phyloP scores from a whole-genome alignment of 2,329 filamentous ascomycete genomes.

The Hymenoscyphus infarciens region DNA sequence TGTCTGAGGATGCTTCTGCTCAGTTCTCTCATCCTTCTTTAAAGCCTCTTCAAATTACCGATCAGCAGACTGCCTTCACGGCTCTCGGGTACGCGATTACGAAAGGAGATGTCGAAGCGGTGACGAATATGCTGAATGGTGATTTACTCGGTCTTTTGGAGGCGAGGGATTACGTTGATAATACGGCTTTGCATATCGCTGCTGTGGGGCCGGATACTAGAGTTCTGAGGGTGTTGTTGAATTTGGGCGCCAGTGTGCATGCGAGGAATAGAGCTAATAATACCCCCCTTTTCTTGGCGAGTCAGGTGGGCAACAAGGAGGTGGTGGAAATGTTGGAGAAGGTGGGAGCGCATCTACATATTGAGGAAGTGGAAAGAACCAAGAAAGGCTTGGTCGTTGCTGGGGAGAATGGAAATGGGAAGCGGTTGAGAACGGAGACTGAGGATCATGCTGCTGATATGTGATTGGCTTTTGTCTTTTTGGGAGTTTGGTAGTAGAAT shows the following conservation, averaged over 20 bases:
- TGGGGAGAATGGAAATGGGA: slow-evolving; percentile 1
- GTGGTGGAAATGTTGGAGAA: slow-evolving; percentile 53
- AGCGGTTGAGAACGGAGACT: slow-evolving; percentile 4
- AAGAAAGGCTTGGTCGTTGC: neutral
- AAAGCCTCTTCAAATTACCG: slow-evolving; percentile 33
- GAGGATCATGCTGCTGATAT: neutral
- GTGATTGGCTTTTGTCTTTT: too few species aligned
- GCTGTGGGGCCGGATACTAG: slow-evolving; percentile 44
- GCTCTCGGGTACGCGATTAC: slow-evolving; percentile 61
- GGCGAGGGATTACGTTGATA: slow-evolving; percentile 38
- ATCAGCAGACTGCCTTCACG: slow-evolving; percentile 54
- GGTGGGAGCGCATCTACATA: slow-evolving; percentile 58
- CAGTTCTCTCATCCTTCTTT: slow-evolving; percentile 55
- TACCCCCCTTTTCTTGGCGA: slow-evolving; percentile 62
- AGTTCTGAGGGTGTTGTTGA: slow-evolving; percentile 58
- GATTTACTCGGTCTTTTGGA: slow-evolving; percentile 33
- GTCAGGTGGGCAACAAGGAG: slow-evolving; percentile 52
- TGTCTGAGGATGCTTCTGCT: slow-evolving; percentile 46
- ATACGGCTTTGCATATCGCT: slow-evolving; percentile 40
- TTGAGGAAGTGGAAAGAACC: slow-evolving; percentile 41
- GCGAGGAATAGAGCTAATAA: slow-evolving; percentile 62
- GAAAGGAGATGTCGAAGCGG: slow-evolving; percentile 50
- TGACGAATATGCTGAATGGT: slow-evolving; percentile 30
- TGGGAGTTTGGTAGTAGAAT: too few species aligned
- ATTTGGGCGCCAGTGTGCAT: slow-evolving; percentile 63